Percentiles rank a stretch among this genome's conserved stretches.
phyloP scores from a whole-genome alignment of 345 rosid species.

The Ceriops zippeliana region DNA sequence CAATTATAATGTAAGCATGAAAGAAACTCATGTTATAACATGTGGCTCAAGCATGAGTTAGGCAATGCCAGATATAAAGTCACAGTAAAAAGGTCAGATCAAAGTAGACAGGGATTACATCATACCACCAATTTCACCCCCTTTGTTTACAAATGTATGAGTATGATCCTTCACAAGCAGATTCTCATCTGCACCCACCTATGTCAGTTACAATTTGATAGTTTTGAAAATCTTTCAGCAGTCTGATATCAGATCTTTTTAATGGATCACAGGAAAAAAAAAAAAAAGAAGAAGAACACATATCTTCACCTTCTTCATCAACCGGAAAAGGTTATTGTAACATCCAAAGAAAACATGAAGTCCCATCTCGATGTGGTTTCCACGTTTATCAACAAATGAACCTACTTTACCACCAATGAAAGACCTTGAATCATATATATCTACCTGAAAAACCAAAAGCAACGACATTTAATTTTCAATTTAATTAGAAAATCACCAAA shows the following conservation, averaged over 20 bases:
- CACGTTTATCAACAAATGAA: slow-evolving; percentile 83
- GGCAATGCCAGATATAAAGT: slow-evolving; percentile 3
- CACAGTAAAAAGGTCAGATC: not conserved
- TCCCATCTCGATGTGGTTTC: slow-evolving; percentile 98
- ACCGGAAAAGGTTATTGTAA: slow-evolving; percentile 92
- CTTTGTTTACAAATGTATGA: slow-evolving; percentile 94
- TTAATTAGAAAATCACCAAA: not conserved
- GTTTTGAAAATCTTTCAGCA: not conserved
- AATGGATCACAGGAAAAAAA: not conserved
- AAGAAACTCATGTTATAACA: not conserved
- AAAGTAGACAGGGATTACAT: slow-evolving; percentile 12
- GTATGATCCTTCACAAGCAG: slow-evolving; percentile 94
- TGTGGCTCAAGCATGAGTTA: not conserved
- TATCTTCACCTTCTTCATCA: slow-evolving; percentile 81
- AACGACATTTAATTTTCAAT: not conserved
- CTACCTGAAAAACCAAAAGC: slow-evolving; percentile 57
- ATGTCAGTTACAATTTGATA: slow-evolving; percentile 3
- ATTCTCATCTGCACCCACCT: slow-evolving; percentile 93
- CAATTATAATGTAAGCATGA: slow-evolving; percentile 24
- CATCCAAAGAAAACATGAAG: slow-evolving; percentile 98
- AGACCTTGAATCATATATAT: slow-evolving; percentile 81
- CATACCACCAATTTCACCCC: slow-evolving; percentile 81
- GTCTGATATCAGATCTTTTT: not conserved
- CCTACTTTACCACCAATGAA: slow-evolving; percentile 99
- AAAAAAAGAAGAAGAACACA: slow-evolving; percentile 13